These are phyloP conservation scores for Euphorbia corollata DNA, from an alignment of 441 rosid species.

Conservation along the genomic window DNA sequence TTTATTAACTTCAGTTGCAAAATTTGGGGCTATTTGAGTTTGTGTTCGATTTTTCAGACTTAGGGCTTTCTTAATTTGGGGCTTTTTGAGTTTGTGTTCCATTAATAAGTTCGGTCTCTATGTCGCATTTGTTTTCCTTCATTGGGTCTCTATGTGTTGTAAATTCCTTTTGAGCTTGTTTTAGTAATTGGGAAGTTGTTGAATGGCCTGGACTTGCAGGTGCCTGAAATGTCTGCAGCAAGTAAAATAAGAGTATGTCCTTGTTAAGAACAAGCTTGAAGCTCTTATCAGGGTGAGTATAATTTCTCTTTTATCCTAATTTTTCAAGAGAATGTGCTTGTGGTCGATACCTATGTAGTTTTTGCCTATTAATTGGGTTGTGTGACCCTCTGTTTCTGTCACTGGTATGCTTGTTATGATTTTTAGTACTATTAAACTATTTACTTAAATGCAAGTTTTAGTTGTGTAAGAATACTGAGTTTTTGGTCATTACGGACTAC, in stretches of 20 bases:
- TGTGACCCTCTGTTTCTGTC: not conserved
- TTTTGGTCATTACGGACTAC: not conserved
- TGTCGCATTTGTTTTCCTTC: too few relatives aligned
- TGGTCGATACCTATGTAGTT: too few relatives aligned
- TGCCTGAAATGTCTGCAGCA: constrained; percentile 76
- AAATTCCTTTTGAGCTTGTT: not conserved
- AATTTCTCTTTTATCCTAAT: constrained; percentile 1
- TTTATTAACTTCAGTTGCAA: too few relatives aligned
- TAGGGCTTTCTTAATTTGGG: too few relatives aligned
- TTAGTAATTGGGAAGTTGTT: constrained; percentile 1
- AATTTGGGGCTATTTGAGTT: too few relatives aligned
- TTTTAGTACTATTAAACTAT: not conserved
- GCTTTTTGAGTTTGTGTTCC: too few relatives aligned
- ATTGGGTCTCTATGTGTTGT: not conserved
- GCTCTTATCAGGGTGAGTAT: constrained; percentile 53
- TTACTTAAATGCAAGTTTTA: too few relatives aligned
- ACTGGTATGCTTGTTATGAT: not conserved
- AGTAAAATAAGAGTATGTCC: constrained; percentile 68
- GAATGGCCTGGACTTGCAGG: constrained; percentile 31
- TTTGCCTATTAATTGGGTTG: too few relatives aligned
- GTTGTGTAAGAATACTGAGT: not conserved
- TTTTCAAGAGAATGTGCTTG: not conserved
- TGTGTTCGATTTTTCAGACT: too few relatives aligned
- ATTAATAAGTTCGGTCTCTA: too few relatives aligned
- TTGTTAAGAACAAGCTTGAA: constrained; percentile 74